phyloP scores from a whole-genome alignment of 805 yeast genomes.

The Yarrowia sp. region DNA sequence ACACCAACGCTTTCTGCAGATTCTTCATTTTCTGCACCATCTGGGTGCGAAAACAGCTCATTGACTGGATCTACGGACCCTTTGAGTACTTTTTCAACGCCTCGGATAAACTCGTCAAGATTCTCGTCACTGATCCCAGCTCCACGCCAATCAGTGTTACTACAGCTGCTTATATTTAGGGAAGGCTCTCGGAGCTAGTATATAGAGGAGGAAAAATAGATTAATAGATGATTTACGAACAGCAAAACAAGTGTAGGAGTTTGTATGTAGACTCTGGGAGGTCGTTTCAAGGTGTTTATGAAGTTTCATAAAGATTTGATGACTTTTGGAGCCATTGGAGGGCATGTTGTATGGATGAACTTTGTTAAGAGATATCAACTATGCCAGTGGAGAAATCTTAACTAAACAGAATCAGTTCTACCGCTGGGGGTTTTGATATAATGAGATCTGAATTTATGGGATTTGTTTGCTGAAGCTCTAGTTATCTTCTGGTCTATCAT shows the following conservation, averaged over 20 bases:
- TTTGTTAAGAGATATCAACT: too few relatives aligned
- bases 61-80: slow-evolving; percentile 23
- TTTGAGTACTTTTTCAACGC: slow-evolving; percentile 24
- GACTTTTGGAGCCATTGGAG: too few relatives aligned
- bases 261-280: too few relatives aligned
- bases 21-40: not conserved
- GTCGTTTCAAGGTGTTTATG: too few relatives aligned
- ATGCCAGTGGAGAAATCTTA: too few relatives aligned
- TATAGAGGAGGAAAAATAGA: not conserved
- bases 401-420: too few relatives aligned
- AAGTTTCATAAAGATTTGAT: too few relatives aligned
- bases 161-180: slow-evolving; percentile 3
- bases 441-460: too few relatives aligned
- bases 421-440: too few relatives aligned
- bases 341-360: too few relatives aligned
- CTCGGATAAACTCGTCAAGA: slow-evolving; percentile 10
- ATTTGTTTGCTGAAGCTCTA: too few relatives aligned
- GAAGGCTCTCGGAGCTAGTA: not conserved
- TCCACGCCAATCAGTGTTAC: slow-evolving; percentile 2
- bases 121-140: not conserved
- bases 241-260: not conserved
- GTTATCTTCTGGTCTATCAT: too few relatives aligned
- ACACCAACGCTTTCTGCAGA: not conserved
- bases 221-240: not conserved
- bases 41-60: slow-evolving; percentile 1